phyloP scores from a whole-genome alignment of 805 yeast genomes.

The Jamesozyma jinghongensis region DNA sequence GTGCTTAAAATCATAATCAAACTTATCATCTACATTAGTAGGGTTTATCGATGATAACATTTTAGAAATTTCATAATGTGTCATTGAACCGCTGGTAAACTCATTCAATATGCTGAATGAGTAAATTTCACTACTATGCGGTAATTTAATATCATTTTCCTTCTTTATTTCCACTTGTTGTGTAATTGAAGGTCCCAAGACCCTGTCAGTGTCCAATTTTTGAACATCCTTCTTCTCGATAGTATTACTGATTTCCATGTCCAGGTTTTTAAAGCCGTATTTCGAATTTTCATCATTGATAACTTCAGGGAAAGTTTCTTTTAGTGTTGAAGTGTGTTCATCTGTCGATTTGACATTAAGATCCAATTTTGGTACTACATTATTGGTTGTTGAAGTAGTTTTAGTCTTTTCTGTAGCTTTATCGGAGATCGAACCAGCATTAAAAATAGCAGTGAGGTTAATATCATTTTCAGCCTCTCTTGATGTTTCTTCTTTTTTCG shows the following conservation, averaged over 20 bases:
- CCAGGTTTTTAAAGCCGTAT: neutral
- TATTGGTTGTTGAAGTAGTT: neutral
- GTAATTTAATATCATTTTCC: neutral
- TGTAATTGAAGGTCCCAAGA: neutral
- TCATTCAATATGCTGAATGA: slow-evolving; percentile 1
- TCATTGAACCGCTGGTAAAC: slow-evolving; percentile 8
- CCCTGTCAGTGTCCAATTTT: too few relatives aligned
- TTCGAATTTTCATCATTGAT: slow-evolving; percentile 9
- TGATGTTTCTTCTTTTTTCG: slow-evolving; percentile 7
- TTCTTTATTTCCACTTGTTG: neutral
- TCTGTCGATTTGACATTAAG: slow-evolving; percentile 2
- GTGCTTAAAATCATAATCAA: slow-evolving; percentile 9
- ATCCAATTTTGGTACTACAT: slow-evolving; percentile 1
- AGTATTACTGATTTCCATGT: neutral
- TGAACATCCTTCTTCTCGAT: neutral
- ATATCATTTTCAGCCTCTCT: slow-evolving; percentile 9
- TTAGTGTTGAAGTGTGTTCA: slow-evolving; percentile 24
- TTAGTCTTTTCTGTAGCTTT: neutral
- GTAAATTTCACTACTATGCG: neutral
- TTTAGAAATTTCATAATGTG: slow-evolving; percentile 10
- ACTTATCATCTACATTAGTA: neutral
- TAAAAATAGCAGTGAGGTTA: slow-evolving; percentile 24
- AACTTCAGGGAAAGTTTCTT: slow-evolving; percentile 20
- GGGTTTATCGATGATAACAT: neutral
- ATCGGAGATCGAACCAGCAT: neutral